Conservation (phyloP, 805 yeast genomes). For the Starmerella kuoi region DNA sequence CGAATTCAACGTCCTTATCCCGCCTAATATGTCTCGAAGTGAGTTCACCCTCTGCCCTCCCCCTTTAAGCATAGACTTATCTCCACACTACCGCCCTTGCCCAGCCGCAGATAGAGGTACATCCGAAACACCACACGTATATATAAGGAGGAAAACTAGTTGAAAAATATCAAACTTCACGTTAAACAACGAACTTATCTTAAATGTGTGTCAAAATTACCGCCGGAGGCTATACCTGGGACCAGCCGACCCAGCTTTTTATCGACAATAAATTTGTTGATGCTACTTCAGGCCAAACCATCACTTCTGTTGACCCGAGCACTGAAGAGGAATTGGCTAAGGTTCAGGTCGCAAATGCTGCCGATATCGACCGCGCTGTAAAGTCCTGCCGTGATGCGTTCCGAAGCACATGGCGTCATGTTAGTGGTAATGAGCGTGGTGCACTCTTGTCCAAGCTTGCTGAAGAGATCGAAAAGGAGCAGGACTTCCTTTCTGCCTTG, state of each 20-base stretch:
- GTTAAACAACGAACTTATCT: no score
- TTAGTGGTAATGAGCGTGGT: constrained; percentile 59
- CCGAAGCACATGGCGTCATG: constrained; percentile 59
- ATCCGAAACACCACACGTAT: no score
- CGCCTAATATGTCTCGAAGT: no score
- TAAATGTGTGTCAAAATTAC: constrained; percentile 20
- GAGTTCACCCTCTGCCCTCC: no score
- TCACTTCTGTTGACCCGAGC: constrained; percentile 54
- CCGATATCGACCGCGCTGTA: constrained; percentile 76
- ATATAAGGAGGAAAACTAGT: no score
- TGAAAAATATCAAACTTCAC: no score
- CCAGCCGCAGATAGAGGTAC: no score
- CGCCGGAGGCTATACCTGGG: constrained; percentile 44
- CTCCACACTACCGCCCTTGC: no score
- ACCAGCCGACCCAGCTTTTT: constrained; percentile 73
- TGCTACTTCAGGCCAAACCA: constrained; percentile 46
- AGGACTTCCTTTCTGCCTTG: constrained; percentile 61
- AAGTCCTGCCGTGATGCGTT: constrained; percentile 65
- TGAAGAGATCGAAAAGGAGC: constrained; percentile 58
- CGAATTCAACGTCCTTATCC: no score
- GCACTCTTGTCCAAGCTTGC: constrained; percentile 58
- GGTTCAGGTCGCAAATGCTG: constrained; percentile 63
- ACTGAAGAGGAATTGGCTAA: constrained; percentile 60
- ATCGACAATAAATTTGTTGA: constrained; percentile 51
- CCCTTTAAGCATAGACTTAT: no score